These are phyloP conservation scores for Aaosphaeria pasadenensis DNA, from an alignment of 2,329 filamentous ascomycete genomes.

Conservation along the genomic window DNA sequence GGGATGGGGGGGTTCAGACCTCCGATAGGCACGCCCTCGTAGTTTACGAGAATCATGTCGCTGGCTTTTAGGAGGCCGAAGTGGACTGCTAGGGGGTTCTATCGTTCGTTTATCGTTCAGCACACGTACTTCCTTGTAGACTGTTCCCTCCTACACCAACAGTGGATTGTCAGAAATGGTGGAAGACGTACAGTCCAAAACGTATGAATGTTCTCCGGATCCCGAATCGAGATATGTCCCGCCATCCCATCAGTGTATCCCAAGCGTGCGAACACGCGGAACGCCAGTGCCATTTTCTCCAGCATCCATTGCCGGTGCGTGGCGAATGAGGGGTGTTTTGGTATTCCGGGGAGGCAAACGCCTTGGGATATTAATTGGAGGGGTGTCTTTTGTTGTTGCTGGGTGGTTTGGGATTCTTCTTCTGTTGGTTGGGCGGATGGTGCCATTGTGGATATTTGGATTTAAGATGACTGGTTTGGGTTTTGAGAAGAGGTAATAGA, in stretches of 20 bases:
- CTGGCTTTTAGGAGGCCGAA: constrained; percentile 60
- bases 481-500: too few relatives aligned
- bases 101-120: background rate
- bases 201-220: constrained; percentile 55
- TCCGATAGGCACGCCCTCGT: constrained; percentile 56
- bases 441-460: background rate
- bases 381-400: background rate
- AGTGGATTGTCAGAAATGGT: background rate
- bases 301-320: constrained; percentile 56
- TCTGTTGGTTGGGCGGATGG: background rate
- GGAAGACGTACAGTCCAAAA: constrained; percentile 55
- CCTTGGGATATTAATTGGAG: background rate
- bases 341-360: background rate
- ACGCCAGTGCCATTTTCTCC: constrained; percentile 58
- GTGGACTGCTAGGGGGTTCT: constrained; percentile 58
- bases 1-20: constrained; percentile 47
- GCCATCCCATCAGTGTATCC: constrained; percentile 64
- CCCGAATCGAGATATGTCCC: constrained; percentile 62
- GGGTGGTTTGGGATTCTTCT: background rate
- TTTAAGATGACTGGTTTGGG: too few relatives aligned
- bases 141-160: background rate
- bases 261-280: constrained; percentile 61
- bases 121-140: background rate
- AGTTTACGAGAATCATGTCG: constrained; percentile 63
- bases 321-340: constrained; percentile 1